Percentiles rank a stretch among this genome's conserved stretches.
Evolutionary conservation across 306 rosid genomes (phyloP).

Genomic region (Carpinus fangiana): DNA sequence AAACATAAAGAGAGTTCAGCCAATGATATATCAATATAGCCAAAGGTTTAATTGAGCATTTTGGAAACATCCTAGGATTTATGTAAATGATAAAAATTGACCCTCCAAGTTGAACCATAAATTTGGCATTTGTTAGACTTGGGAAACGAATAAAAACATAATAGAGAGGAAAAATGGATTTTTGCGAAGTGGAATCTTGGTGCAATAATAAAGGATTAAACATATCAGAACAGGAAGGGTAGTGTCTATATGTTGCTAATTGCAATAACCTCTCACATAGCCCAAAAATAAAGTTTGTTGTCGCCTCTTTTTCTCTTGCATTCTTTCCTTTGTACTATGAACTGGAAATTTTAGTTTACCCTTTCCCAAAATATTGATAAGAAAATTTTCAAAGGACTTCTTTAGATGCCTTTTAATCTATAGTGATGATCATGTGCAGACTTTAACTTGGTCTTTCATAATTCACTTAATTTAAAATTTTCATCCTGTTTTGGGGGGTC

Average conservation of each 20-base stretch:
- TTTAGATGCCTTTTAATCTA: neutral
- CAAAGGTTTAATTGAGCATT: neutral
- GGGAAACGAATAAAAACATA: neutral
- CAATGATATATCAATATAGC: neutral
- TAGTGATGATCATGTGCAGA: neutral
- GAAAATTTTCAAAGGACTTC: neutral
- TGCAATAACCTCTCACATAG: neutral
- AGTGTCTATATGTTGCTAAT: neutral
- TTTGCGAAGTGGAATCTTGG: neutral
- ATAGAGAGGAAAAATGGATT: neutral
- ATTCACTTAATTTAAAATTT: neutral
- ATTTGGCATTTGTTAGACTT: neutral
- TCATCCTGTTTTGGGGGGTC: neutral
- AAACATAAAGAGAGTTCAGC: neutral
- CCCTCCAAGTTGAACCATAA: neutral
- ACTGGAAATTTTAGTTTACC: neutral
- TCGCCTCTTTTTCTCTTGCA: neutral
- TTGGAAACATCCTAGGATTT: neutral
- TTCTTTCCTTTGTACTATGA: neutral
- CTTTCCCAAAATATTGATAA: neutral
- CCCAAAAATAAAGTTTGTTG: neutral
- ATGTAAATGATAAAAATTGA: neutral
- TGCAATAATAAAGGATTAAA: neutral
- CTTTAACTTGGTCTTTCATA: neutral
- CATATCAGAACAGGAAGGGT: neutral